Evolutionary conservation across 352 stramenopile species (phyloP).

Genomic region (Globisporangium canariense): DNA sequence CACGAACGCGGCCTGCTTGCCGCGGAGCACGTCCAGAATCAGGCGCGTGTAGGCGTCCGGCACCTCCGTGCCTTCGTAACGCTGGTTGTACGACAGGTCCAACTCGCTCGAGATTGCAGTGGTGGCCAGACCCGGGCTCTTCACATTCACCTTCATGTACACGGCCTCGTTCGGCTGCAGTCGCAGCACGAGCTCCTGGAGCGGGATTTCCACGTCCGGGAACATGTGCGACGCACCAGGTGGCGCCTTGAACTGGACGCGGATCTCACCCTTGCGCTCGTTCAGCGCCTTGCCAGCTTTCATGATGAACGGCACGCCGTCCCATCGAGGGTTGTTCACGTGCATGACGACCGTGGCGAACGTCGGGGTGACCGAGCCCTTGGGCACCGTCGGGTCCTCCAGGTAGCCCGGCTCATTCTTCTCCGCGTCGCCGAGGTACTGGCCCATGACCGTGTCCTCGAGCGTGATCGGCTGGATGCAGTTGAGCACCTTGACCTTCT

Average conservation of each 20-base stretch:
- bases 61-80: conserved; percentile 84
- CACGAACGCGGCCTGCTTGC: conserved; percentile 96
- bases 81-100: conserved; percentile 94
- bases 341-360: conserved; percentile 89
- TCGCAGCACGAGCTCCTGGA: conserved; percentile 97
- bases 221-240: conserved; percentile 91
- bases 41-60: conserved; percentile 97
- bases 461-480: conserved; percentile 92
- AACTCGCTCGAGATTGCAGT: conserved; percentile 94
- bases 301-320: conserved; percentile 98
- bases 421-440: conserved; percentile 90
- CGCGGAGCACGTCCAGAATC: conserved; percentile 96
- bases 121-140: conserved; percentile 91
- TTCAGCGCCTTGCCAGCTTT: conserved; percentile 98
- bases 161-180: conserved; percentile 96
- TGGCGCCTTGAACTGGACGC: conserved; percentile 95
- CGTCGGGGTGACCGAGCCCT: conserved; percentile 91
- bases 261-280: conserved; percentile 96
- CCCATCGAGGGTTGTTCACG: conserved; percentile 95
- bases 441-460: conserved; percentile 96
- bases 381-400: conserved; percentile 94
- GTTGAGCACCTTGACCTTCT: conserved; percentile 98
- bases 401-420: conserved; percentile 91
- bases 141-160: conserved; percentile 97
- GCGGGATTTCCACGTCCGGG: conserved; percentile 75